A percentile compares a stretch with the other conserved stretches of the same genome.
Conservation (phyloP, 2,329 filamentous ascomycete genomes). For the Xylaria sp. region DNA sequence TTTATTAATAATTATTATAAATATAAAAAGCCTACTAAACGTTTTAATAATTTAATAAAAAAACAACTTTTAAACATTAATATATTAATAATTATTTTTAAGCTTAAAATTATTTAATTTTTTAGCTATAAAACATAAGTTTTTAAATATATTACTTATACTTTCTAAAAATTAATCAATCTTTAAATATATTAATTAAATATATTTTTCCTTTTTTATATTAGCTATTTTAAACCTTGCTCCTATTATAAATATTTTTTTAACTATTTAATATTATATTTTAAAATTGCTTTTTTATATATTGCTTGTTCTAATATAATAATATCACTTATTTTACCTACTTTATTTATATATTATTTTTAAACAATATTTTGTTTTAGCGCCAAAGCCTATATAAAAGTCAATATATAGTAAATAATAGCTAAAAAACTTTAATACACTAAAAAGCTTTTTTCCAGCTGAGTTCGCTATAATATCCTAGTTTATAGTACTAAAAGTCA, state of each 20-base stretch:
- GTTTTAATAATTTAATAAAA: neutral
- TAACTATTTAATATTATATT: conserved; percentile 1
- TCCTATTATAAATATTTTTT: conserved; percentile 3
- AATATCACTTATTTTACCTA: neutral
- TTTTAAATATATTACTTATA: neutral
- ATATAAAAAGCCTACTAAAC: neutral
- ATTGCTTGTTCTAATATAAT: neutral
- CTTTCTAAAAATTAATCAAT: neutral
- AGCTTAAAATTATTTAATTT: no score
- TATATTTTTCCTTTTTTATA: neutral
- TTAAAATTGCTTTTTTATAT: neutral
- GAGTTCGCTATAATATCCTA: neutral
- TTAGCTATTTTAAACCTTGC: neutral
- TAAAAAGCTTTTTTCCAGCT: neutral
- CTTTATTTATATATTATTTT: no score
- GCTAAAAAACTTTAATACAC: neutral
- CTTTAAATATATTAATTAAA: neutral
- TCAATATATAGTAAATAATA: no score
- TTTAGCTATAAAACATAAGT: neutral
- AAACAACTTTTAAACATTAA: neutral
- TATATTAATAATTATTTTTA: neutral
- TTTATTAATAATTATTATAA: conserved; percentile 1
- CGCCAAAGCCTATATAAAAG: neutral
- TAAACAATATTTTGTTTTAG: neutral
- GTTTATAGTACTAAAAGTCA: neutral